A percentile compares a stretch with the other conserved stretches of the same genome.
phyloP scores from a whole-genome alignment of 2,329 filamentous ascomycete genomes.

The Fusarium incarnatum region DNA sequence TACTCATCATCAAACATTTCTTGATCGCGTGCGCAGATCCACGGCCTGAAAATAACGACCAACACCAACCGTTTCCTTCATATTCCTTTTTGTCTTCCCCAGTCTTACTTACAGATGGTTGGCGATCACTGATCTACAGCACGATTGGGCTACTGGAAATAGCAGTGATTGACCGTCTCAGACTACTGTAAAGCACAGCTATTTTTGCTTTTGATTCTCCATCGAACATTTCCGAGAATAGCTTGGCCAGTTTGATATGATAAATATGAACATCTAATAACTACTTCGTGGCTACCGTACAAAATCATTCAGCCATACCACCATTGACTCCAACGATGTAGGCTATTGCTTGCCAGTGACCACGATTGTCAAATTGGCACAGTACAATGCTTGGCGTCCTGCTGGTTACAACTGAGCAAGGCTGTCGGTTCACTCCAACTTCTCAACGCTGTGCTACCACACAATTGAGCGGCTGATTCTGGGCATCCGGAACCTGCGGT shows the following conservation, averaged over 20 bases:
- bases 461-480: neutral
- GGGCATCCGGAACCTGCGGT: neutral
- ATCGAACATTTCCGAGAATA: neutral
- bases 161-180: constrained; percentile 4
- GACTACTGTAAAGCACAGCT: neutral
- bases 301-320: neutral
- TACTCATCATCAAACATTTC: constrained; percentile 25
- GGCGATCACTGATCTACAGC: constrained; percentile 31
- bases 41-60: constrained; percentile 9
- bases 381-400: neutral
- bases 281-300: neutral
- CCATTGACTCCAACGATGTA: neutral
- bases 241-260: neutral
- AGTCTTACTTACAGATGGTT: constrained; percentile 2
- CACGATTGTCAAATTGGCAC: neutral
- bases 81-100: neutral
- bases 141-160: constrained; percentile 20
- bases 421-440: constrained; percentile 7
- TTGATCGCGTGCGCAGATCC: constrained; percentile 22
- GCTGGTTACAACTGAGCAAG: constrained; percentile 1
- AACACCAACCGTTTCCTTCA: neutral
- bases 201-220: constrained; percentile 10
- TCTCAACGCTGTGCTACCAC: neutral
- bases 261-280: neutral
- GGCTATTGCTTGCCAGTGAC: neutral